phyloP scores from a whole-genome alignment of 805 yeast genomes.

The Yarrowia sp. region DNA sequence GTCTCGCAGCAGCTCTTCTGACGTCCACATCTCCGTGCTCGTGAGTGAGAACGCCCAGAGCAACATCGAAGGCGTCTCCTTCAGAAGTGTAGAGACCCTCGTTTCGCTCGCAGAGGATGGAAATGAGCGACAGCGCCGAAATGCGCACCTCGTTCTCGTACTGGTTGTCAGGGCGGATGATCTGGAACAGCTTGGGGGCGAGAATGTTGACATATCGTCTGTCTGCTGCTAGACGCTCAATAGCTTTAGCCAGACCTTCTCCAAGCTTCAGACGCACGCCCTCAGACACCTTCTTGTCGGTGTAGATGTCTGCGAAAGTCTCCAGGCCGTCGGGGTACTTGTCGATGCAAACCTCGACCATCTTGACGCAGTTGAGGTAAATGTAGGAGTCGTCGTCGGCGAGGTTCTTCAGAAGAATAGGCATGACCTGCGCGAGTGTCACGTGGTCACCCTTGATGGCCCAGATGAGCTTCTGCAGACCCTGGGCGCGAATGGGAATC shows the following conservation, averaged over 20 bases:
- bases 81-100: conserved; percentile 39
- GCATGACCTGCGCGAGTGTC: conserved; percentile 51
- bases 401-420: conserved; percentile 61
- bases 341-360: conserved; percentile 60
- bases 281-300: conserved; percentile 40
- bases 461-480: conserved; percentile 46
- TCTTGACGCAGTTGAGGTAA: conserved; percentile 79
- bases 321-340: conserved; percentile 40
- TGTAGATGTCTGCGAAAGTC: conserved; percentile 44
- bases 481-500: conserved; percentile 85
- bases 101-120: conserved; percentile 53
- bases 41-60: conserved; percentile 61
- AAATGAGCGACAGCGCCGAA: conserved; percentile 74
- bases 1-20: conserved; percentile 1
- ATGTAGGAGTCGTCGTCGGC: conserved; percentile 83
- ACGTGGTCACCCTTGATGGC: conserved; percentile 50
- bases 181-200: conserved; percentile 42
- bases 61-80: conserved; percentile 66
- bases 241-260: conserved; percentile 66
- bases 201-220: not conserved
- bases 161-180: conserved; percentile 35
- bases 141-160: conserved; percentile 51
- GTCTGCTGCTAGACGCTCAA: conserved; percentile 50
- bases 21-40: conserved; percentile 2
- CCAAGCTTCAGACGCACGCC: conserved; percentile 80